Base-by-base conservation (phyloP, 306 rosid species). In the Chamaecrista fasciculata region DNA sequence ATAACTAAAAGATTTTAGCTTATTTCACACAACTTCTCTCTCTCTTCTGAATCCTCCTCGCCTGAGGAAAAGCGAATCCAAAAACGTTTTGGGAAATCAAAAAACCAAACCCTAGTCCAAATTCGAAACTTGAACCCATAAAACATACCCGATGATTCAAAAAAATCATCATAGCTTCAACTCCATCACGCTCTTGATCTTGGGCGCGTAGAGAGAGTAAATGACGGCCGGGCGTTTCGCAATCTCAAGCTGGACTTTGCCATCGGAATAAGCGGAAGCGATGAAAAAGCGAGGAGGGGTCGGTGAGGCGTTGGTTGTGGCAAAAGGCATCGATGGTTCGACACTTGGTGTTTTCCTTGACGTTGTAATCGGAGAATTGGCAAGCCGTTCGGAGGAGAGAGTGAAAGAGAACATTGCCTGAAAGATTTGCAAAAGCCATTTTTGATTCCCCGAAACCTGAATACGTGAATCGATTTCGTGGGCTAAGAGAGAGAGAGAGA, bases 241-340 rank as follows among this genome's bases (percentile, higher is more conserved):
- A 8, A 89, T 37, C 11, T 83, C 79, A 29, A 87, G 79, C 84
- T 89, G 96, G 8, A 85, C 59, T 21, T 71, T 46, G 2, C 89
- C 97, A 24, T 80, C 75, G 1, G 80, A 67, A 42, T 64, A 82
- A 20, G 85, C 89, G 3, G 85, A 43, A 24, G 86, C 58, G 28
- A 82, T 46, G 8, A n/a, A n/a, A n/a, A n/a, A n/a, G n/a, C n/a
- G 79, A 62, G 37, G 76, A 24, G 3, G 84, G 50, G 26, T 85
- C 89, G 0, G 92, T 73, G n/a, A 92, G 87, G 56, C n/a, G 21
- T n/a, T 59, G 81, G 60, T 79, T 87, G 8, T 68, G 56, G 55
- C 84, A 95, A 66, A 89, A 89, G 56, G 86, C 86, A 14, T 89
- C 96, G 36, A 84, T 6, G 69, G 92, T 75, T 8, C 92, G 89